Evolutionary conservation across 2,329 filamentous ascomycete genomes (phyloP).

Genomic region (Fusarium pilosicola): DNA sequence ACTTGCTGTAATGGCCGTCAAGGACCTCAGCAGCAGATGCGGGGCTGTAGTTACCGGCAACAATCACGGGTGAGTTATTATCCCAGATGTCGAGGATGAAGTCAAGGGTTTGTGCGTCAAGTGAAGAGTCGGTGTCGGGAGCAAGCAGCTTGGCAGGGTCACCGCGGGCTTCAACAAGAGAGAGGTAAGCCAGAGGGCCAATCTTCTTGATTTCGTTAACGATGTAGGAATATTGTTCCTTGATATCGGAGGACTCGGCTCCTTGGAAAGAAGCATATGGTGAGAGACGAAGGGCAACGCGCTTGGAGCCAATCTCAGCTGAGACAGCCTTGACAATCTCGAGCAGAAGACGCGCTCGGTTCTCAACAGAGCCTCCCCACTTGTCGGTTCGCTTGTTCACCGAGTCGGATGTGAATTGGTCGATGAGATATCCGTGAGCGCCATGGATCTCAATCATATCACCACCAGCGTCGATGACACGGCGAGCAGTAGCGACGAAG

Average conservation of each 20-base stretch:
- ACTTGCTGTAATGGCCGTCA: constrained; percentile 42
- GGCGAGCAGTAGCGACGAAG: constrained; percentile 14
- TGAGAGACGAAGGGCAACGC: constrained; percentile 54
- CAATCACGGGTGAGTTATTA: constrained; percentile 44
- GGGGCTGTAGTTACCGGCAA: constrained; percentile 42
- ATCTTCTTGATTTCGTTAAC: constrained; percentile 42
- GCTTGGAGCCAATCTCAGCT: constrained; percentile 47
- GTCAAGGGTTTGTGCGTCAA: constrained; percentile 45
- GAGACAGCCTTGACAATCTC: constrained; percentile 56
- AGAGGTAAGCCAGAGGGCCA: constrained; percentile 45
- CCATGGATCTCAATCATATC: constrained; percentile 22
- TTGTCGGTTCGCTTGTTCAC: constrained; percentile 57
- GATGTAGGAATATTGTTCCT: constrained; percentile 40
- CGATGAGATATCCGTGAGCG: constrained; percentile 65
- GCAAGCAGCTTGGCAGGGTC: constrained; percentile 22
- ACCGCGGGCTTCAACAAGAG: constrained; percentile 44
- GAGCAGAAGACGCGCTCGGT: constrained; percentile 60
- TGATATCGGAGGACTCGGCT: constrained; percentile 29
- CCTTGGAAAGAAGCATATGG: constrained; percentile 45
- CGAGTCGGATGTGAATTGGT: constrained; percentile 62
- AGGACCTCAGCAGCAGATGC: constrained; percentile 28
- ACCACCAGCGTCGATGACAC: constrained; percentile 16
- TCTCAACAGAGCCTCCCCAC: constrained; percentile 65
- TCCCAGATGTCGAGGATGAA: constrained; percentile 46
- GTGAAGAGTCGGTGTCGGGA: constrained; percentile 44